phyloP scores from a whole-genome alignment of 2,329 filamentous ascomycete species.

The Fusarium papillatum region DNA sequence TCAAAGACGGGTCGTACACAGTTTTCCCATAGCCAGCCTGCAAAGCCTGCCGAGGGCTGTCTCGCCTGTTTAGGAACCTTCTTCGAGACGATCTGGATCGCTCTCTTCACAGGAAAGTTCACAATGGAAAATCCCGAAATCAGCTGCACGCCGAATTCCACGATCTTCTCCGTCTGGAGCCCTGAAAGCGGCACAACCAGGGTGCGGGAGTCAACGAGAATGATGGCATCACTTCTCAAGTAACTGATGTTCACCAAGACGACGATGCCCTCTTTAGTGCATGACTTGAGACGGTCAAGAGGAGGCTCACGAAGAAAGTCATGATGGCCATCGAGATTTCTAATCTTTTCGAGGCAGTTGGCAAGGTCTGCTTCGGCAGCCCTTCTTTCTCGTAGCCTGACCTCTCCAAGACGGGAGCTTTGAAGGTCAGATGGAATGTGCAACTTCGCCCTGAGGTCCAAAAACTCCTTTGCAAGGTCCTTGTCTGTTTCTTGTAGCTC shows the following conservation, averaged over 20 bases:
- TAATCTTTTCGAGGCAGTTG: not conserved
- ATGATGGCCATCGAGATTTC: not conserved
- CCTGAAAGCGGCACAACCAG: not conserved
- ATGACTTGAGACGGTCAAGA: not conserved
- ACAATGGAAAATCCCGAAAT: not conserved
- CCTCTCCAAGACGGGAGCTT: not conserved
- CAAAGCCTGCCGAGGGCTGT: not conserved
- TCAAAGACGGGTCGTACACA: not conserved
- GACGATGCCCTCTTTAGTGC: not conserved
- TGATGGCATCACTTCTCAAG: not conserved
- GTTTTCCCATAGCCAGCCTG: not conserved
- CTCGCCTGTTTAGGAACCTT: not conserved
- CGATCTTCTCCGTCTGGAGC: not conserved
- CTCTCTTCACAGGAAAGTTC: not conserved
- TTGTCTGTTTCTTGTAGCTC: not conserved
- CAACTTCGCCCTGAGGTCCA: not conserved
- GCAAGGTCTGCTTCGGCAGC: not conserved
- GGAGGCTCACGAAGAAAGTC: not conserved
- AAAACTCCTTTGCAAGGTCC: not conserved
- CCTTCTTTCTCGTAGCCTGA: not conserved
- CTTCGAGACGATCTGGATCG: not conserved
- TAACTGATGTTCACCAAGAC: not conserved
- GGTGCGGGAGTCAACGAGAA: not conserved
- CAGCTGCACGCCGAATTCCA: not conserved
- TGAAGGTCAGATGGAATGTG: not conserved